phyloP scores from a whole-genome alignment of 2,329 filamentous ascomycete species.

The Penicillium sp. region DNA sequence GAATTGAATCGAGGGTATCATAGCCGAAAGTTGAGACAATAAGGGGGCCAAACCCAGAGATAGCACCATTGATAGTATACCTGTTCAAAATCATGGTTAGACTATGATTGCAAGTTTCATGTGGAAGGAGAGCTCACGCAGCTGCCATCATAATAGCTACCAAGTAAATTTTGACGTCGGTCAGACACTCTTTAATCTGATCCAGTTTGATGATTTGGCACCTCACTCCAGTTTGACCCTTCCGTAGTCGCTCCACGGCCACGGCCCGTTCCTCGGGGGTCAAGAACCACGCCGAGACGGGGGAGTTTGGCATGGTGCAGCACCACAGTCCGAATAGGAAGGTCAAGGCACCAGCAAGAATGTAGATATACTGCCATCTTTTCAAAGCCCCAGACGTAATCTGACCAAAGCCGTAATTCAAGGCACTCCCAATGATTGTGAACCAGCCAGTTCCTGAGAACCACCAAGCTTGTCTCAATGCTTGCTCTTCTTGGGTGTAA shows the following conservation, averaged over 20 bases:
- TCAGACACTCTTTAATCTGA: slow-evolving; percentile 60
- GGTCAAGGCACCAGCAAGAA: slow-evolving; percentile 64
- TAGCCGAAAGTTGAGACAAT: slow-evolving; percentile 73
- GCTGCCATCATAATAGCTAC: slow-evolving; percentile 69
- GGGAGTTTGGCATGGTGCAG: slow-evolving; percentile 66
- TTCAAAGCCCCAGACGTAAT: slow-evolving; percentile 56
- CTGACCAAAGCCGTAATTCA: slow-evolving; percentile 70
- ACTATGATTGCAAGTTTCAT: neutral
- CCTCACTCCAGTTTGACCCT: slow-evolving; percentile 64
- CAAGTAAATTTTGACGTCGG: slow-evolving; percentile 65
- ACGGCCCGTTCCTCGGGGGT: slow-evolving; percentile 62
- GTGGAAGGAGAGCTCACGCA: slow-evolving; percentile 42
- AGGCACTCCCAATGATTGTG: slow-evolving; percentile 62
- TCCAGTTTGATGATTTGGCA: slow-evolving; percentile 61
- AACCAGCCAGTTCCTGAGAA: slow-evolving; percentile 60
- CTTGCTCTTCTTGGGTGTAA: slow-evolving; percentile 67
- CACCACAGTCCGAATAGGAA: slow-evolving; percentile 66
- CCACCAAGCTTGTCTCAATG: slow-evolving; percentile 67
- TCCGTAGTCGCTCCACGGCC: slow-evolving; percentile 63
- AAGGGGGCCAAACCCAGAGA: slow-evolving; percentile 69
- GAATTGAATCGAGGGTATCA: slow-evolving; percentile 63
- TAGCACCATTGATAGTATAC: slow-evolving; percentile 71
- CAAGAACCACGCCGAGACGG: slow-evolving; percentile 69
- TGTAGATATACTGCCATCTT: slow-evolving; percentile 71
- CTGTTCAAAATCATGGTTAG: slow-evolving; percentile 25